These are phyloP conservation scores for Phytopythium helicoides DNA, from an alignment of 352 stramenopile species.

Conservation along the genomic window DNA sequence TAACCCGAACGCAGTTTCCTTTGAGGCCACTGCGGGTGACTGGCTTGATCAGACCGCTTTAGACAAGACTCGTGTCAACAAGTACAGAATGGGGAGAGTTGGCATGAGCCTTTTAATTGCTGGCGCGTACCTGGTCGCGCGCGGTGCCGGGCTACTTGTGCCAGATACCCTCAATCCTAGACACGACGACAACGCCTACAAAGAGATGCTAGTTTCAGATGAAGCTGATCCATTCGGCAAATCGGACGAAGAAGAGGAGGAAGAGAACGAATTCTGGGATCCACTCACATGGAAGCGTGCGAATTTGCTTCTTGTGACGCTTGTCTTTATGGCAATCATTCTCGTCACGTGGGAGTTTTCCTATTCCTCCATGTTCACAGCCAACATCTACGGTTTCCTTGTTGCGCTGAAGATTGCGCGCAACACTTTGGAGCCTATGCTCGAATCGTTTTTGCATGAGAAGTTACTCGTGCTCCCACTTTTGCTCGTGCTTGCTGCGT, in stretches of 20 bases:
- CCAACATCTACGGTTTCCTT: conserved; percentile 91
- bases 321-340: conserved; percentile 84
- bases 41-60: conserved; percentile 90
- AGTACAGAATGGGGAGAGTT: conserved; percentile 87
- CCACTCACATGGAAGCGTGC: conserved; percentile 88
- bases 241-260: conserved; percentile 40
- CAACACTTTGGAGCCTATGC: conserved; percentile 74
- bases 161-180: conserved; percentile 82
- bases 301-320: conserved; percentile 86
- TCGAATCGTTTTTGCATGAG: conserved; percentile 89
- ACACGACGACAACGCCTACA: conserved; percentile 73
- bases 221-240: conserved; percentile 21
- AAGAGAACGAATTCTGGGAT: conserved; percentile 78
- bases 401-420: conserved; percentile 90
- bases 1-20: conserved; percentile 57
- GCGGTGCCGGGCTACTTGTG: conserved; percentile 69
- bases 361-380: conserved; percentile 92
- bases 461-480: conserved; percentile 91
- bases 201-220: conserved; percentile 44
- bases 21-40: conserved; percentile 83
- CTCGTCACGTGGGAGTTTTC: conserved; percentile 97
- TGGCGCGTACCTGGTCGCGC: conserved; percentile 78
- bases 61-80: conserved; percentile 60
- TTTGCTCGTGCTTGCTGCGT: conserved; percentile 86
- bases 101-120: conserved; percentile 80